Base-by-base conservation (phyloP, 2,329 filamentous ascomycete genomes). In the Sporothrix phasma region DNA sequence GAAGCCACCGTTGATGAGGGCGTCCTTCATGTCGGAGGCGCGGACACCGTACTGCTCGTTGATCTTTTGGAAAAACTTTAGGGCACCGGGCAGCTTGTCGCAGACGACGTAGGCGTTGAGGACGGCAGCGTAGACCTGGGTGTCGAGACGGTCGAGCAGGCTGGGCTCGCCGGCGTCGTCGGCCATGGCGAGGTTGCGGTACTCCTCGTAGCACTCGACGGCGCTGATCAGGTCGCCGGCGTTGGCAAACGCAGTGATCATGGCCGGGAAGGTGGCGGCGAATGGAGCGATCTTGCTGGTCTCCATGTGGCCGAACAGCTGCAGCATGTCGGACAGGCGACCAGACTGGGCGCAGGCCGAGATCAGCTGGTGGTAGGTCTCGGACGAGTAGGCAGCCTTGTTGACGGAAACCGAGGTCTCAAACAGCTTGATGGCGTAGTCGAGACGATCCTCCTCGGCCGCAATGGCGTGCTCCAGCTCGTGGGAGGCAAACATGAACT, bases 141-240 rank as follows among this genome's bases (percentile, higher is more conserved):
- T 85, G 72, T 97, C 93, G 56, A 89, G 81, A 60, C 92, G 87
- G 67, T 88, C 82, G 54, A 87, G 80, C 10, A 92, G 78, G 19
- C 83, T 83, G 54, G 86, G 80, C 65, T 85, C 80, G 64, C 92
- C 92, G 45, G 82, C 84, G 74, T 97, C 89, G 73, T 94, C 84
- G 45, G 88, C 86, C 61, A 97, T 85, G n/a, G 93, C 92, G 47
- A 97, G 80, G 53, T 85, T 84, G 72, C 91, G 91, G 80, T 97
- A 97, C 76, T 96, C 90, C 68, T 95, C 93, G 77, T 97, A 99
- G 76, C 91, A 92, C 74, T 96, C 92, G 6, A 97, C 90, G 22
- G 92, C 94, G 69, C 89, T 95, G 70, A 87, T 81, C 51, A 97
- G 78, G 73, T 97, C 92, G 59, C 92, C 89, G 11, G 83, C 84